phyloP scores from a whole-genome alignment of 495 filamentous ascomycete species.

The Hypomontagnella submonticulosa region DNA sequence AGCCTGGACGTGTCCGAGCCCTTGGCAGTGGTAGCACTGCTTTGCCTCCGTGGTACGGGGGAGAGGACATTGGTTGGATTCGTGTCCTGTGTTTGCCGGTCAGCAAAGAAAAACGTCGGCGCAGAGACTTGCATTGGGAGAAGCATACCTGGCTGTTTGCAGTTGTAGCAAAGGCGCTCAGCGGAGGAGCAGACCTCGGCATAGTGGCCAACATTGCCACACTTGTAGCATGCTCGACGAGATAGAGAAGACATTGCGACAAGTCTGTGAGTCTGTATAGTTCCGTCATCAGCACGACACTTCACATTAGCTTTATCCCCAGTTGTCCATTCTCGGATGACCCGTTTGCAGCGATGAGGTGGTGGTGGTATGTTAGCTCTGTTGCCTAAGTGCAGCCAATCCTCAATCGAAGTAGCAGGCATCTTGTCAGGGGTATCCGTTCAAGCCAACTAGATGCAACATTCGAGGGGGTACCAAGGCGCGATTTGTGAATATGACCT shows the following conservation, averaged over 20 bases:
- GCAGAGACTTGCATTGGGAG: constrained; percentile 18
- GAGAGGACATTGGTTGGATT: constrained; percentile 95
- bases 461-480: not conserved
- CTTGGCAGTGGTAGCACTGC: constrained; percentile 99
- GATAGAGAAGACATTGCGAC: constrained; percentile 87
- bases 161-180: constrained; percentile 99
- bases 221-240: constrained; percentile 99
- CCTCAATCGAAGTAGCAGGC: constrained; percentile 43
- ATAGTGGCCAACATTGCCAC: constrained; percentile 98
- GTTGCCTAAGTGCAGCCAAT: constrained; percentile 42
- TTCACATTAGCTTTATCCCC: constrained; percentile 48
- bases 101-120: constrained; percentile 16
- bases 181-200: constrained; percentile 97
- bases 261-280: constrained; percentile 52
- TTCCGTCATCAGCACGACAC: constrained; percentile 52
- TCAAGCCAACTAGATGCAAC: constrained; percentile 1
- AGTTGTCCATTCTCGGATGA: constrained; percentile 46
- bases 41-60: constrained; percentile 97
- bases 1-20: constrained; percentile 97
- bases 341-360: constrained; percentile 51
- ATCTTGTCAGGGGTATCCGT: constrained; percentile 32
- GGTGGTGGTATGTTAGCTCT: constrained; percentile 23
- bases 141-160: constrained; percentile 87
- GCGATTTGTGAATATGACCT: constrained; percentile 10
- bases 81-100: constrained; percentile 74